Base-by-base conservation (phyloP, 495 filamentous ascomycete genomes). In the Xylaria sp. region DNA sequence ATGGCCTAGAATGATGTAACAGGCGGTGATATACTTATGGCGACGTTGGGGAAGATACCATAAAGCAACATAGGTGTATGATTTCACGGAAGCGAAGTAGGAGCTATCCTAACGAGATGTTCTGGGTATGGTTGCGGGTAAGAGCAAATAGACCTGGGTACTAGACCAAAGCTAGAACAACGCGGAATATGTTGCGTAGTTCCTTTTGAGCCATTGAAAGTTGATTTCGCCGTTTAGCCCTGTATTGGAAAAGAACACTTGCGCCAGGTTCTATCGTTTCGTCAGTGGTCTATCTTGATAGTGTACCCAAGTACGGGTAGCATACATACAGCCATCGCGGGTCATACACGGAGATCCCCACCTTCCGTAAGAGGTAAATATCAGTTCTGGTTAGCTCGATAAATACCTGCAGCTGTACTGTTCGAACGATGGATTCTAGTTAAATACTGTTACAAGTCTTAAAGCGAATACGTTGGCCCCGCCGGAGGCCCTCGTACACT, bases 311-410 rank as follows among this genome's bases (percentile, higher is more conserved):
- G 21, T n/a, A 52, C 6, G n/a, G 48, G n/a, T 52, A n/a, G n/a
- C n/a, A n/a, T n/a, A n/a, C n/a, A n/a, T n/a, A n/a, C n/a, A n/a
- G n/a, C n/a, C n/a, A n/a, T n/a, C n/a, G 48, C 33, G 33, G 29
- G 21, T 48, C 64, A 67, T 50, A 58, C 57, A 69, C n/a, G 11
- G 14, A 24, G 29, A 21, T 48, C 52, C 31, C 67, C 67, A 69
- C 67, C 40, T 69, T 69, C 67, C 67, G 12, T 33, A 69, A 61
- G 67, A 52, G 44, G 67, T n/a, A 69, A 62, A 61, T 69, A 14
- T 44, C 57, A 21, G n/a, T 61, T 61, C 43, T 9, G 67, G 67
- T 61, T 69, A 69, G 67, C 29, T 21, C 1, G 12, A 21, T 21
- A 21, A 17, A 2, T 2, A 15, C 17, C 52, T 6, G 37, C 64